Evolutionary conservation across 1,139 yeast genomes (phyloP).

Genomic region (Komagataea norvegica): DNA sequence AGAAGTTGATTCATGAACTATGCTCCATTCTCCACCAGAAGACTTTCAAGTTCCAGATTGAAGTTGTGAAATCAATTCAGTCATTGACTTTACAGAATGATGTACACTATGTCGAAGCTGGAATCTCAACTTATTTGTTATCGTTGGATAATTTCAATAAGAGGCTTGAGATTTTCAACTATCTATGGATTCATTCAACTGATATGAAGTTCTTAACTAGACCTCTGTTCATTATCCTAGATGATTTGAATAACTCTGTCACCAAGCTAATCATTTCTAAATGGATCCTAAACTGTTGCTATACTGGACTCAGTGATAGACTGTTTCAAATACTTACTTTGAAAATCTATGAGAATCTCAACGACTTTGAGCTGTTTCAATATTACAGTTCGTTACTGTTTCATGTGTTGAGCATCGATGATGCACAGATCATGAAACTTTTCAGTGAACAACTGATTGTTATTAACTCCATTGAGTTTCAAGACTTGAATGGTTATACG

Average conservation of each 20-base stretch:
- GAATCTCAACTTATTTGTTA: constrained; percentile 45
- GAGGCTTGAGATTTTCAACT: constrained; percentile 45
- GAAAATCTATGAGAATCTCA: constrained; percentile 31
- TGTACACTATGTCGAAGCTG: constrained; percentile 52
- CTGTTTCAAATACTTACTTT: constrained; percentile 45
- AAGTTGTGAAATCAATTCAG: constrained; percentile 21
- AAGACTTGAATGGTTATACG: constrained; percentile 50
- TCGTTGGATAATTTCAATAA: constrained; percentile 34
- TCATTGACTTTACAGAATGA: constrained; percentile 21
- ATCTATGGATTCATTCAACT: constrained; percentile 59
- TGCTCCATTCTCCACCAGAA: constrained; percentile 11
- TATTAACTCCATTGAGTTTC: constrained; percentile 35
- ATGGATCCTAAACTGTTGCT: constrained; percentile 51
- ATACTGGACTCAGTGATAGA: constrained; percentile 53
- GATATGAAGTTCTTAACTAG: constrained; percentile 44
- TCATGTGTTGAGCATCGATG: constrained; percentile 46
- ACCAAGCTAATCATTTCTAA: constrained; percentile 44
- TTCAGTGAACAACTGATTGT: constrained; percentile 54
- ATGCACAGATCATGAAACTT: constrained; percentile 38
- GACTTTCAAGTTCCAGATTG: constrained; percentile 21
- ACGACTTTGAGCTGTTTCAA: constrained; percentile 56
- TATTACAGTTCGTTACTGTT: constrained; percentile 51
- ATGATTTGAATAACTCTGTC: constrained; percentile 47
- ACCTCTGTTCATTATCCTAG: constrained; percentile 67
- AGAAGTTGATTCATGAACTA: constrained; percentile 17